phyloP scores from a whole-genome alignment of 352 stramenopile species.

The Ophiocytium majus region DNA sequence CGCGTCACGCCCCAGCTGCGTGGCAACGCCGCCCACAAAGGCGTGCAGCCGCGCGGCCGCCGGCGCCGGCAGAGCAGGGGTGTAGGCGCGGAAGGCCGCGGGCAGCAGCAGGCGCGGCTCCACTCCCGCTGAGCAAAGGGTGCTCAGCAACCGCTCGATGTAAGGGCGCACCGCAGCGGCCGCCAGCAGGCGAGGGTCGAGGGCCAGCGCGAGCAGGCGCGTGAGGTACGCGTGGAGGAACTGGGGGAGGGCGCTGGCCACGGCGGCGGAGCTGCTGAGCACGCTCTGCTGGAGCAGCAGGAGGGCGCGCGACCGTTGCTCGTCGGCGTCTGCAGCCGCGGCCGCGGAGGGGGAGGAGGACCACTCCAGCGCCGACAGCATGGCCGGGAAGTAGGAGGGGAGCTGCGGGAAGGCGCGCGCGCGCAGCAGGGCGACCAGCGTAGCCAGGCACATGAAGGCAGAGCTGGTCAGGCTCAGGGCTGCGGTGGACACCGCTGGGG shows the following conservation, averaged over 20 bases:
- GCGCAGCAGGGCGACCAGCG: conserved; percentile 33
- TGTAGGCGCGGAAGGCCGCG: conserved; percentile 31
- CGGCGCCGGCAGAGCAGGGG: neutral
- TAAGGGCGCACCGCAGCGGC: neutral
- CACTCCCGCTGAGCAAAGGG: conserved; percentile 29
- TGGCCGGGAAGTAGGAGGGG: conserved; percentile 43
- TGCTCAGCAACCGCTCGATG: conserved; percentile 28
- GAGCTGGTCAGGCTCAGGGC: conserved; percentile 5
- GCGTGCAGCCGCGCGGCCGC: neutral
- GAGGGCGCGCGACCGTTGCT: neutral
- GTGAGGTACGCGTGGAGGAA: conserved; percentile 42
- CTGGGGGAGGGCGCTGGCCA: conserved; percentile 30
- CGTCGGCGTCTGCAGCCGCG: neutral
- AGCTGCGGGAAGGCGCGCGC: conserved; percentile 38
- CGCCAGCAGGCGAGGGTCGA: neutral
- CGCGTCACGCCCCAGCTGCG: conserved; percentile 27
- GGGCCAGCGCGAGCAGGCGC: conserved; percentile 28
- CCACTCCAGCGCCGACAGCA: conserved; percentile 42
- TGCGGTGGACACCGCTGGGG: neutral
- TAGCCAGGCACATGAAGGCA: conserved; percentile 45
- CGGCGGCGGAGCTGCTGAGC: conserved; percentile 33
- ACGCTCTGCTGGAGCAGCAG: conserved; percentile 35
- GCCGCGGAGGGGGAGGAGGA: neutral
- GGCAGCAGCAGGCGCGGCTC: conserved; percentile 46
- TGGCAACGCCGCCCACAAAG: conserved; percentile 1